These are phyloP conservation scores for Paraleonurus japonicus DNA, from an alignment of 257 asterid species.

Conservation along the genomic window DNA sequence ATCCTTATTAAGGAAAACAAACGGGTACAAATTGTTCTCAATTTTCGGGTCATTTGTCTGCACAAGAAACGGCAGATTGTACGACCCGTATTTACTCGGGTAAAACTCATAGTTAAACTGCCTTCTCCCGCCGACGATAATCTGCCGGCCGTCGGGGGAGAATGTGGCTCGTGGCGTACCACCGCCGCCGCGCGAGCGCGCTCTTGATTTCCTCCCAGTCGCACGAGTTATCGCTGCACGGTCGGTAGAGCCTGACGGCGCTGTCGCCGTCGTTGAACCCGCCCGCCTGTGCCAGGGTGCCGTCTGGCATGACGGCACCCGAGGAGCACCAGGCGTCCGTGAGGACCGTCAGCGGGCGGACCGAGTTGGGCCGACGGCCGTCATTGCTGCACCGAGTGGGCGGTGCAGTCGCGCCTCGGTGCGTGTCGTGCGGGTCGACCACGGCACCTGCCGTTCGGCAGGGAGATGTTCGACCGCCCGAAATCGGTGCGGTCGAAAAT, in stretches of 20 bases:
- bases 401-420: slow-evolving; percentile 58
- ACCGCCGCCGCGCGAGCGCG: slow-evolving; percentile 30
- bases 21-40: slow-evolving; percentile 56
- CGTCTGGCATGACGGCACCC: slow-evolving; percentile 44
- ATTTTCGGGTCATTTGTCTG: slow-evolving; percentile 34
- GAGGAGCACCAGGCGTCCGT: slow-evolving; percentile 71
- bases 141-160: slow-evolving; percentile 48
- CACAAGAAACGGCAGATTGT: slow-evolving; percentile 29
- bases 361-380: slow-evolving; percentile 37
- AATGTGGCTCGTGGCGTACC: slow-evolving; percentile 53
- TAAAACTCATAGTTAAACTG: slow-evolving; percentile 49
- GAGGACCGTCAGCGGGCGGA: slow-evolving; percentile 52
- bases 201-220: slow-evolving; percentile 44
- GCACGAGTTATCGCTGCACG: slow-evolving; percentile 36
- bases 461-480: slow-evolving; percentile 57
- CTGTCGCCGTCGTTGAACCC: slow-evolving; percentile 55
- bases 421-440: slow-evolving; percentile 24
- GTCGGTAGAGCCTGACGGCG: slow-evolving; percentile 32
- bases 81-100: slow-evolving; percentile 25
- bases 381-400: slow-evolving; percentile 59
- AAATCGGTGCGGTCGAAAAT: slow-evolving; percentile 63
- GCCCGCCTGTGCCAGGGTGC: slow-evolving; percentile 47
- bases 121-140: slow-evolving; percentile 43
- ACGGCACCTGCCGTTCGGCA: slow-evolving; percentile 47
- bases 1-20: slow-evolving; percentile 44